These are phyloP conservation scores for Claviceps cyperi DNA, from an alignment of 2,329 filamentous ascomycete genomes.

Conservation along the genomic window DNA sequence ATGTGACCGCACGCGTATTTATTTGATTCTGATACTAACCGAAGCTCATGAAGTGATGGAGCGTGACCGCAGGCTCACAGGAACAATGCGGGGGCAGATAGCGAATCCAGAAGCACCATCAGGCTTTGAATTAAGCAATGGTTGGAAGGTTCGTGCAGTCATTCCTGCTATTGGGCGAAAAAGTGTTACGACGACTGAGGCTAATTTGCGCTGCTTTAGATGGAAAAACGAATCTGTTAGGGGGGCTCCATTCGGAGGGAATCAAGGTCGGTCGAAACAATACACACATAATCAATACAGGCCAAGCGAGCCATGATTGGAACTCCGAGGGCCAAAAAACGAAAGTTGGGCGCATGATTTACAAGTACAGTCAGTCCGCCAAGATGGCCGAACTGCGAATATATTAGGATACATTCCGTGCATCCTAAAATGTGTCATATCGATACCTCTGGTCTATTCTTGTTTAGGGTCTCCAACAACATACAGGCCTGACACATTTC, in stretches of 20 bases:
- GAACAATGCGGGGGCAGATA: conserved; percentile 41
- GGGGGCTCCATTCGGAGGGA: background rate
- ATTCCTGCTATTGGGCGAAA: too few species aligned
- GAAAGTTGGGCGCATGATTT: background rate
- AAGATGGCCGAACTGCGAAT: background rate
- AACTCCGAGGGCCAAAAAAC: background rate
- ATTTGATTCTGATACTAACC: conserved; percentile 4
- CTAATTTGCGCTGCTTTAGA: conserved; percentile 18
- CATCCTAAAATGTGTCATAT: conserved; percentile 23
- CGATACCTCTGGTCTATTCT: conserved; percentile 47
- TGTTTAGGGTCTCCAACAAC: conserved; percentile 81
- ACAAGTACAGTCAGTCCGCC: background rate
- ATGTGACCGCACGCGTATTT: background rate
- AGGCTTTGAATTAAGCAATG: conserved; percentile 49
- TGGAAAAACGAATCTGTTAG: conserved; percentile 38
- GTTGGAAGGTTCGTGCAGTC: conserved; percentile 40
- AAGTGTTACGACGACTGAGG: conserved; percentile 1
- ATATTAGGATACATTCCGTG: background rate
- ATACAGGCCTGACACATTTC: conserved; percentile 86
- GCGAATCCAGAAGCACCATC: conserved; percentile 39
- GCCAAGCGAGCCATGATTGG: background rate
- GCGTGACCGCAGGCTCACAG: conserved; percentile 47
- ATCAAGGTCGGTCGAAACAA: conserved; percentile 4
- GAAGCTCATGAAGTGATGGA: conserved; percentile 44
- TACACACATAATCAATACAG: conserved; percentile 6